Percentiles rank a stretch among this genome's conserved stretches.
phyloP scores from a whole-genome alignment of 352 stramenopile genomes.

The Globisporangium acanthophoron region DNA sequence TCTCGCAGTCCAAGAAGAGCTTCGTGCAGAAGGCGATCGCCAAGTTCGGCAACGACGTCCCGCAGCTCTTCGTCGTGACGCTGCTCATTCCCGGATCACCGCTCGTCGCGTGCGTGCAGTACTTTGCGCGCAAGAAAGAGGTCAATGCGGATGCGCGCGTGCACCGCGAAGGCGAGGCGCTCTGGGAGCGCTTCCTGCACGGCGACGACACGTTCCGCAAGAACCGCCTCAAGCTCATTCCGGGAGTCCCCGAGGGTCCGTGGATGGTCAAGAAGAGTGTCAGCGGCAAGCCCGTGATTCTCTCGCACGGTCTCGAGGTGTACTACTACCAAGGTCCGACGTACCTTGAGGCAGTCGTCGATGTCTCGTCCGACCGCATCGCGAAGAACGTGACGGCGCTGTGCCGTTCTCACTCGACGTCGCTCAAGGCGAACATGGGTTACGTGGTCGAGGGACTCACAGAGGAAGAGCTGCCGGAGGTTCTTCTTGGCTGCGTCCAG shows the following conservation, averaged over 20 bases:
- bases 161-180: slow-evolving; percentile 24
- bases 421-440: slow-evolving; percentile 70
- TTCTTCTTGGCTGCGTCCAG: slow-evolving; percentile 73
- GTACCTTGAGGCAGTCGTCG: slow-evolving; percentile 75
- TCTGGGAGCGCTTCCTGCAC: slow-evolving; percentile 63
- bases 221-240: slow-evolving; percentile 76
- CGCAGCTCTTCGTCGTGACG: slow-evolving; percentile 70
- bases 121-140: slow-evolving; percentile 55
- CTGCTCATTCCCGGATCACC: slow-evolving; percentile 65
- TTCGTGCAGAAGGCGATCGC: slow-evolving; percentile 55
- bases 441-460: slow-evolving; percentile 74
- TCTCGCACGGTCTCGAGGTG: slow-evolving; percentile 58
- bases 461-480: slow-evolving; percentile 67
- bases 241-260: slow-evolving; percentile 64
- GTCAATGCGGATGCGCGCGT: slow-evolving; percentile 7
- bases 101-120: slow-evolving; percentile 64
- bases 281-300: slow-evolving; percentile 69
- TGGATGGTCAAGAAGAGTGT: slow-evolving; percentile 84
- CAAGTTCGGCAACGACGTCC: slow-evolving; percentile 61
- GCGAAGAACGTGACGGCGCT: slow-evolving; percentile 77
- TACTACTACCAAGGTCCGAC: slow-evolving; percentile 48
- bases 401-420: slow-evolving; percentile 58
- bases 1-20: slow-evolving; percentile 61
- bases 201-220: slow-evolving; percentile 66
- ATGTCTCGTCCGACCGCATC: slow-evolving; percentile 70